A percentile compares a stretch with the other conserved stretches of the same genome.
Evolutionary conservation across 257 asterid species (phyloP).

Genomic region (Solanum sejunctum): DNA sequence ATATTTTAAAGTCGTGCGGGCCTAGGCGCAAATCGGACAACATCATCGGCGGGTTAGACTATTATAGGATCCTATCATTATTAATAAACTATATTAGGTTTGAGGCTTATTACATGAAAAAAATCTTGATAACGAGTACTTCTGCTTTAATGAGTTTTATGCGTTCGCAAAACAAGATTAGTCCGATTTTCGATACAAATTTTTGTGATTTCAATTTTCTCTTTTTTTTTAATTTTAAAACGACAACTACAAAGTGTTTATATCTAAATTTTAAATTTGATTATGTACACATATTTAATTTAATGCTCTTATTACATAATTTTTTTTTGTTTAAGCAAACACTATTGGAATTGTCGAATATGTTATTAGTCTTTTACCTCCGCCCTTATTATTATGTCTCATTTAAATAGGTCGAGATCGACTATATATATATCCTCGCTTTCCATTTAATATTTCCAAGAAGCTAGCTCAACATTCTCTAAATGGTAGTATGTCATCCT

Average conservation of each 20-base stretch:
- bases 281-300: neutral
- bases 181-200: accelerated
- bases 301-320: neutral
- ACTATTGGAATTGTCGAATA: neutral
- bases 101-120: neutral
- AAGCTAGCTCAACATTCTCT: neutral
- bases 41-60: too few relatives aligned
- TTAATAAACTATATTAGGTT: neutral
- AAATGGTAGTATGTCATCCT: neutral
- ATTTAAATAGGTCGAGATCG: neutral
- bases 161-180: accelerated
- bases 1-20: too few relatives aligned
- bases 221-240: neutral
- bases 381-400: neutral
- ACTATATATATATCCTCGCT: neutral
- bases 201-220: neutral
- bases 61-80: neutral
- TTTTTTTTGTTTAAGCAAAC: neutral
- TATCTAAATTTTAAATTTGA: neutral
- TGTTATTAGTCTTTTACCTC: neutral
- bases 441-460: neutral
- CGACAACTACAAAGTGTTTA: neutral
- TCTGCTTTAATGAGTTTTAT: neutral
- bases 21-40: too few relatives aligned
- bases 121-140: neutral